These are phyloP conservation scores for Vigna nakashimae DNA, from an alignment of 306 rosid species.

Conservation along the genomic window DNA sequence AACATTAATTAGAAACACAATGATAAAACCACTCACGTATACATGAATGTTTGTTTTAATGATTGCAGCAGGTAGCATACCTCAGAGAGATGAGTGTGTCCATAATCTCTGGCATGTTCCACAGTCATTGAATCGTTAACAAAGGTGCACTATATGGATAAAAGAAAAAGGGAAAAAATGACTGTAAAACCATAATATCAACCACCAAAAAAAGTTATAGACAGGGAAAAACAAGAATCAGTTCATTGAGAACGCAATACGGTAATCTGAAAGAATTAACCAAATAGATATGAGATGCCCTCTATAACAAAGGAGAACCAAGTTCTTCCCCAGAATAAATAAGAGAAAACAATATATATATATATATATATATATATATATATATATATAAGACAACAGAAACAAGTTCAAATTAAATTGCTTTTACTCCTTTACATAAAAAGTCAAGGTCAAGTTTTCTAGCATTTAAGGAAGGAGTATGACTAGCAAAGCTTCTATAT, in stretches of 20 bases:
- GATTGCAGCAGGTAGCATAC: constrained; percentile 49
- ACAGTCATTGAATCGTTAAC: constrained; percentile 68
- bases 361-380: too few species aligned
- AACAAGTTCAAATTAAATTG: constrained; percentile 3
- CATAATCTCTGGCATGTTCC: constrained; percentile 87
- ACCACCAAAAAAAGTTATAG: constrained; percentile 13
- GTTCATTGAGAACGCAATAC: constrained; percentile 4
- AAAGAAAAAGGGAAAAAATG: constrained; percentile 13
- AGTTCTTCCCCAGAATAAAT: neutral
- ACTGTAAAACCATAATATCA: neutral
- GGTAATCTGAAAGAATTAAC: constrained; percentile 16
- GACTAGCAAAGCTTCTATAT: constrained; percentile 2
- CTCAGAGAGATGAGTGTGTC: constrained; percentile 90
- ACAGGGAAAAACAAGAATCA: neutral
- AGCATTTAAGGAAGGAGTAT: constrained; percentile 19
- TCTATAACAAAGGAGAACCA: constrained; percentile 4
- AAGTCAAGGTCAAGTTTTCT: neutral
- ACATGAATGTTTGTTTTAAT: neutral
- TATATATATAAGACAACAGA: neutral
- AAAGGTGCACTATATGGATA: constrained; percentile 72
- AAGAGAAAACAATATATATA: neutral
- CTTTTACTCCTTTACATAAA: neutral
- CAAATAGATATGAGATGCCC: neutral
- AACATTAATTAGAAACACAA: constrained; percentile 15
- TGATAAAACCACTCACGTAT: constrained; percentile 17